Base-by-base conservation (phyloP, 306 rosid genomes). In the Citrullus mucosospermus region DNA sequence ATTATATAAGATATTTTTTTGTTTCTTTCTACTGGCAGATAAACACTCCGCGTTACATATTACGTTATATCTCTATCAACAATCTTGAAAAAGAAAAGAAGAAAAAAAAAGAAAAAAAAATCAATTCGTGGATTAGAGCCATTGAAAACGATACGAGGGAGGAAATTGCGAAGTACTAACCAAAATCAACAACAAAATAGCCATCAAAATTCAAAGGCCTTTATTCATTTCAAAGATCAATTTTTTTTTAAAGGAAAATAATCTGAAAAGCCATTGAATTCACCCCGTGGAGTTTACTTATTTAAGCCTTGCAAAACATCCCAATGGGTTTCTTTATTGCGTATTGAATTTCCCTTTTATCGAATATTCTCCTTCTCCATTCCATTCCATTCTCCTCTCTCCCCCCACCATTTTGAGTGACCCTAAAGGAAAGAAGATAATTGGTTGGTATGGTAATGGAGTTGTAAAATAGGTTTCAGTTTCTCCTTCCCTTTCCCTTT, bases 381-480 rank as follows among this genome's bases (percentile, higher is more conserved):
- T 48, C 57, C 57, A 48, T 48, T 48, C 17, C 54, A 48, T 12
- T 48, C 10, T 43, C 10, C 6, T 5, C 6, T 5, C 2, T 7
- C 10, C 6, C 39, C 39, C 6, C 39, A 36, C 39, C 5, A 4
- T 36, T 44, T 44, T 44, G 57, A 53, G 77, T 70, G 80, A 43
- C 28, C 80, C 78, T 75, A 38, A 81, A 82, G 62, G 78, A 81
- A 78, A 74, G 62, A 43, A 60, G 76, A 58, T 30, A 41, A 61
- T 28, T 56, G 43, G 59, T 43, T 13, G 44, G 18, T 1, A 17
- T 5, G 51, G 46, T 1, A 4, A 22, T 60, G 67, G 68, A 22
- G 28, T 56, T 58, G 43, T 60, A 1, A 58, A 71, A 67, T 28
- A 3, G 32, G 38, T 38, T 14, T 34, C 20, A 7, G 12, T 25